phyloP scores from a whole-genome alignment of 2,329 filamentous ascomycete species.

The Aspergillus sp. region DNA sequence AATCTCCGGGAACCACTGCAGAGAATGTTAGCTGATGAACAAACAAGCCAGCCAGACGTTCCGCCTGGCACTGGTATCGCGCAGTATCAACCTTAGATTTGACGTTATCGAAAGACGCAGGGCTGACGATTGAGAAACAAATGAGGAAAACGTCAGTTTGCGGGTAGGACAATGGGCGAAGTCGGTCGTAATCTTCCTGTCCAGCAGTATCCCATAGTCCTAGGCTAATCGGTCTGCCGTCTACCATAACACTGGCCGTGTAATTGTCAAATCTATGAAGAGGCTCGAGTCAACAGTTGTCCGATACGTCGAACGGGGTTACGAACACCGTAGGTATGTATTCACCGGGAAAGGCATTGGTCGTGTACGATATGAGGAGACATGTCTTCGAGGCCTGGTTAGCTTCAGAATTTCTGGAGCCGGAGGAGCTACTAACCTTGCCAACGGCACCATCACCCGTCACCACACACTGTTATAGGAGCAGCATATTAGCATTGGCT shows the following conservation, averaged over 20 bases:
- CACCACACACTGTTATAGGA: slow-evolving; percentile 78
- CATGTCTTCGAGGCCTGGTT: slow-evolving; percentile 74
- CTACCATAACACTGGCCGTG: slow-evolving; percentile 98
- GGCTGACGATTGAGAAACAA: slow-evolving; percentile 98
- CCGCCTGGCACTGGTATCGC: not conserved
- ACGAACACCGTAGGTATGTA: slow-evolving; percentile 90
- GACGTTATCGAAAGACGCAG: slow-evolving; percentile 97
- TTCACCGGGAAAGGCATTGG: slow-evolving; percentile 99
- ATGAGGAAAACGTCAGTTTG: slow-evolving; percentile 99
- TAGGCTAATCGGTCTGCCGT: slow-evolving; percentile 95
- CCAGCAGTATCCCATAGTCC: slow-evolving; percentile 98
- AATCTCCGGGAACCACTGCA: slow-evolving; percentile 94
- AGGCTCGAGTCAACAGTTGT: slow-evolving; percentile 25
- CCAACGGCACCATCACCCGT: slow-evolving; percentile 99
- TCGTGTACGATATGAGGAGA: slow-evolving; percentile 98
- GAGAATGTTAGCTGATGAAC: slow-evolving; percentile 14
- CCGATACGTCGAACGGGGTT: slow-evolving; percentile 19
- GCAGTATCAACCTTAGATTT: slow-evolving; percentile 77
- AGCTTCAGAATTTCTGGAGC: not conserved
- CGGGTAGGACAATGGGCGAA: slow-evolving; percentile 93
- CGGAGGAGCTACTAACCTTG: slow-evolving; percentile 68
- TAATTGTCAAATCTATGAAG: slow-evolving; percentile 89
- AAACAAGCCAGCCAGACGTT: not conserved
- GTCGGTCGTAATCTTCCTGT: slow-evolving; percentile 96
- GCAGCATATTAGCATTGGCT: slow-evolving; percentile 45